These are phyloP conservation scores for Chaetomium cochliodes DNA, from an alignment of 495 filamentous ascomycete genomes.

Conservation along the genomic window DNA sequence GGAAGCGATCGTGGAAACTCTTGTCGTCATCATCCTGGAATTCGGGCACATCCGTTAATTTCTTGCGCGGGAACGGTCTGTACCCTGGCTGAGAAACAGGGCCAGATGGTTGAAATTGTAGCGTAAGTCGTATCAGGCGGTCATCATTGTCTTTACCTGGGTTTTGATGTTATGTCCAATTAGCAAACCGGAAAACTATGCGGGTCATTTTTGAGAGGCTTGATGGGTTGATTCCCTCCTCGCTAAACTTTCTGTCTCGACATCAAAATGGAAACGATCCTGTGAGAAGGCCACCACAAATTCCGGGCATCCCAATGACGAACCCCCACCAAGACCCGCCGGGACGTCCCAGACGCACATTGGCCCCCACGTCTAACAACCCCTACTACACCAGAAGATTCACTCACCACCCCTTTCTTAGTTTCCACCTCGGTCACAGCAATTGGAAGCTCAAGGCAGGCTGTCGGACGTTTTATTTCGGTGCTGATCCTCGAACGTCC, in stretches of 20 bases:
- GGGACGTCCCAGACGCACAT: background rate
- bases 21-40: background rate
- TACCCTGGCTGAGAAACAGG: background rate
- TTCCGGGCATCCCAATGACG: no score
- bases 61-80: background rate
- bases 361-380: conserved; percentile 3
- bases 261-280: no score
- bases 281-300: no score
- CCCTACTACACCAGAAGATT: background rate
- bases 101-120: background rate
- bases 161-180: no score
- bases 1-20: background rate
- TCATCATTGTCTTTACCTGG: background rate
- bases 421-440: background rate
- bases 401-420: background rate
- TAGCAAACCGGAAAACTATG: no score
- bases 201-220: no score
- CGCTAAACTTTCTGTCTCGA: no score
- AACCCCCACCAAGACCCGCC: background rate
- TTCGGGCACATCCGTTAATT: background rate
- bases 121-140: background rate
- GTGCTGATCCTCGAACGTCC: background rate
- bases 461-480: background rate
- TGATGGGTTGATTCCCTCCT: no score
- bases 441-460: background rate